Evolutionary conservation across 257 asterid genomes (phyloP), one percentile per base, ranked within the genome.

Genomic region (Cinchona pubescens): DNA sequence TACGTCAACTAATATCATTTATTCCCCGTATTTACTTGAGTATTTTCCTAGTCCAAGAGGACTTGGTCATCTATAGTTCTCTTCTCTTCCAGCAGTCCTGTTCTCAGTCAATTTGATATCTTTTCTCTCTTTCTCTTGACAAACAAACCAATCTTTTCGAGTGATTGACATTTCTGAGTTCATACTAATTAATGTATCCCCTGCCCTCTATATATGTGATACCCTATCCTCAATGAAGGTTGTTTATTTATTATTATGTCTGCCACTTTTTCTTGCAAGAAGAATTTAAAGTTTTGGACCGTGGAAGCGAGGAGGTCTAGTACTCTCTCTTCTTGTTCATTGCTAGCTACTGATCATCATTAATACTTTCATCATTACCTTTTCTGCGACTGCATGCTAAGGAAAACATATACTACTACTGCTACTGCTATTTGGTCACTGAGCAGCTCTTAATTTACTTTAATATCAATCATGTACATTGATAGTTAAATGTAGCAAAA

Each of bases 181-280:
- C 35, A 23, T 58, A n/a, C n/a, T n/a, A n/a, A n/a, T n/a, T n/a
- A 19, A 25, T 1, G 23, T 55, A 19, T 23, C 1, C 1, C n/a
- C 7, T 56, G 0, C 63, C 78, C 34, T 45, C 69, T 75, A 61
- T 35, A 61, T 35, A 51, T 76, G 34, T 5, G 49, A 45, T 45
- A 45, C 56, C 23, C 45, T 59, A 32, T 82, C 19, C 13, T 32
- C 38, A 38, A 38, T 38, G 16, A 0, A 60, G 49, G 19, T 64
- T 45, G 38, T 46, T 59, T 16, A 59, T 9, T 42, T 9, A 45
- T 45, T 49, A 34, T 37, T 42, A 38, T 25, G 53, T 45, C 70
- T 64, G 37, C 38, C 65, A 18, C 84, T 67, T 80, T 82, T 74
- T 66, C 25, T 81, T 82, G 85, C 75, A 84, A 81, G 79, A 79